These are phyloP conservation scores for Cyclotella distinguenda DNA, from an alignment of 108 stramenopile genomes.

Conservation along the genomic window DNA sequence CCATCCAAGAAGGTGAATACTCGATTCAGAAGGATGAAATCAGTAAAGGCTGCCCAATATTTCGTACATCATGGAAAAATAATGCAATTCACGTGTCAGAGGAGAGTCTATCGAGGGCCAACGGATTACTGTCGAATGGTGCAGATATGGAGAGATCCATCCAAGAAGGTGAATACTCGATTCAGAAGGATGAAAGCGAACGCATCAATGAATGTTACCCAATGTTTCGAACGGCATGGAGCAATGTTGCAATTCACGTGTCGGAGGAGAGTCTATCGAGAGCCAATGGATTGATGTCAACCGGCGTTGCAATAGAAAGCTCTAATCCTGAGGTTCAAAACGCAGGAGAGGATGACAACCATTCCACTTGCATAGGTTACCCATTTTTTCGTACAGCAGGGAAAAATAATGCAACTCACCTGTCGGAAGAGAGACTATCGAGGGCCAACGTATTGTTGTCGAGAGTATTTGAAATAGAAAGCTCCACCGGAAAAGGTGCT, in stretches of 20 bases:
- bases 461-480: not conserved
- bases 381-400: not conserved
- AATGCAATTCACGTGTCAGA: not conserved
- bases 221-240: not conserved
- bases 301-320: not conserved
- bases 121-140: not conserved
- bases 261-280: not conserved
- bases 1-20: no score
- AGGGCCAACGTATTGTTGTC: not conserved
- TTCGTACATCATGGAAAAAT: slow-evolving; percentile 1
- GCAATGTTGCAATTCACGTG: not conserved
- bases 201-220: not conserved
- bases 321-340: not conserved
- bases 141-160: not conserved
- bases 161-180: not conserved
- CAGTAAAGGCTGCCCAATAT: not conserved
- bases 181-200: not conserved
- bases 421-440: not conserved
- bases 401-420: not conserved
- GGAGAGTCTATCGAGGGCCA: slow-evolving; percentile 1
- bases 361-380: not conserved
- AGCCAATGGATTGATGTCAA: not conserved
- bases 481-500: not conserved
- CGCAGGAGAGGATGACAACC: not conserved
- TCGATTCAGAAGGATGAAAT: no score